Conservation (phyloP, 768 basidiomycete genomes). For the Trametes coccinea region DNA sequence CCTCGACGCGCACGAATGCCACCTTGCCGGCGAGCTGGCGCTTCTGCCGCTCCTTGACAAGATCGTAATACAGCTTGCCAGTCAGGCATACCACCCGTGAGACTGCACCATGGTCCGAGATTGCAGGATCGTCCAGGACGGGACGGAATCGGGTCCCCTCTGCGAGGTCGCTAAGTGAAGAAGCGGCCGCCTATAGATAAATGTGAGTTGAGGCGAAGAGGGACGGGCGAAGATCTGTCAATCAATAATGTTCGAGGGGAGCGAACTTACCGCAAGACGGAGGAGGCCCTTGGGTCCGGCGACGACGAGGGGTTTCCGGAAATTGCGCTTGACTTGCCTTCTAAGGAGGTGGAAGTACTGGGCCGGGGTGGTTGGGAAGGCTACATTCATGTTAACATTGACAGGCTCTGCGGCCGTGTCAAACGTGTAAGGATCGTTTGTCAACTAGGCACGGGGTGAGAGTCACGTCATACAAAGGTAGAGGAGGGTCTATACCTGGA, state of each 20-base stretch:
- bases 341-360: slow-evolving; percentile 94
- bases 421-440: slow-evolving; percentile 63
- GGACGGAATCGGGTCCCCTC: slow-evolving; percentile 64
- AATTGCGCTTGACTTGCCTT: slow-evolving; percentile 81
- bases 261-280: slow-evolving; percentile 63
- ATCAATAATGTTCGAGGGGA: not conserved
- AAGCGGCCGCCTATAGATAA: slow-evolving; percentile 65
- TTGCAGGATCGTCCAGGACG: slow-evolving; percentile 56
- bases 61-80: slow-evolving; percentile 89
- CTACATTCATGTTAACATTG: slow-evolving; percentile 83
- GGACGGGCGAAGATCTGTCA: not conserved
- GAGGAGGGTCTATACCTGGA: slow-evolving; percentile 59
- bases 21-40: slow-evolving; percentile 48
- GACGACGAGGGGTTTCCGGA: slow-evolving; percentile 82
- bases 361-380: slow-evolving; percentile 85
- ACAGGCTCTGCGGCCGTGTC: slow-evolving; percentile 30
- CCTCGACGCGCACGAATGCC: slow-evolving; percentile 79
- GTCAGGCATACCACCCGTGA: slow-evolving; percentile 72
- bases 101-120: slow-evolving; percentile 38
- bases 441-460: slow-evolving; percentile 50
- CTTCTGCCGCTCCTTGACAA: slow-evolving; percentile 65
- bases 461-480: slow-evolving; percentile 1
- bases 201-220: not conserved
- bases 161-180: slow-evolving; percentile 60
- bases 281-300: slow-evolving; percentile 84